Evolutionary conservation across 1,284 basidiomycete species (phyloP).

Genomic region (Microbotryum violaceum): DNA sequence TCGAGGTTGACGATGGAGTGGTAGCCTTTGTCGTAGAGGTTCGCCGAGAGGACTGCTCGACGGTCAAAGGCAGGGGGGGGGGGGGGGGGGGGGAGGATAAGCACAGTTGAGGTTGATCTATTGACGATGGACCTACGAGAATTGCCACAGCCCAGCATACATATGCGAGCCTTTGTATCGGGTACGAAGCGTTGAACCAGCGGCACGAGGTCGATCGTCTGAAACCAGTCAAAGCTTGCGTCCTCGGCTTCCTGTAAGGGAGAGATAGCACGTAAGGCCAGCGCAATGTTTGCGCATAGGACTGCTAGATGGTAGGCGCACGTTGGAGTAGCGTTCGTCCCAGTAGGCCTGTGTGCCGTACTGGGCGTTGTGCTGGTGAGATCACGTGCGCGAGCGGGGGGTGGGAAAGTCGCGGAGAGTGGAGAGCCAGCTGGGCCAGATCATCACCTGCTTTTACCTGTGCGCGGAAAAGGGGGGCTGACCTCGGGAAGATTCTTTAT

Average conservation of each 20-base stretch:
- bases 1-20: constrained; percentile 76
- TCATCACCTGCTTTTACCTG: too few relatives aligned
- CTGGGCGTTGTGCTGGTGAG: constrained; percentile 52
- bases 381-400: too few relatives aligned
- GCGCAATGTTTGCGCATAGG: too few relatives aligned
- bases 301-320: too few relatives aligned
- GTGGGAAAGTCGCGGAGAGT: too few relatives aligned
- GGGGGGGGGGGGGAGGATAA: too few relatives aligned
- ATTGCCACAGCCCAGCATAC: constrained; percentile 89
- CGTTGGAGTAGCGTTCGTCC: constrained; percentile 66
- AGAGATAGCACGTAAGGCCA: too few relatives aligned
- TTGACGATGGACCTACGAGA: constrained; percentile 47
- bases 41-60: constrained; percentile 8
- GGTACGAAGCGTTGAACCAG: constrained; percentile 57
- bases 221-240: constrained; percentile 73
- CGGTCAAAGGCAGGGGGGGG: neutral
- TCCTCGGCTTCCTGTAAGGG: constrained; percentile 54
- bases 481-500: too few relatives aligned
- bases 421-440: too few relatives aligned
- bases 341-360: constrained; percentile 70
- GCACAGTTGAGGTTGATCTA: constrained; percentile 50
- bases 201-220: constrained; percentile 49
- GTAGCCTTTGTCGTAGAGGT: constrained; percentile 83
- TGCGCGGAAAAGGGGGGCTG: too few relatives aligned
- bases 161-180: constrained; percentile 56